Evolutionary conservation across 1,284 basidiomycete genomes (phyloP), one percentile per base, ranked within the genome.

Genomic region (Volvariella volvacea): DNA sequence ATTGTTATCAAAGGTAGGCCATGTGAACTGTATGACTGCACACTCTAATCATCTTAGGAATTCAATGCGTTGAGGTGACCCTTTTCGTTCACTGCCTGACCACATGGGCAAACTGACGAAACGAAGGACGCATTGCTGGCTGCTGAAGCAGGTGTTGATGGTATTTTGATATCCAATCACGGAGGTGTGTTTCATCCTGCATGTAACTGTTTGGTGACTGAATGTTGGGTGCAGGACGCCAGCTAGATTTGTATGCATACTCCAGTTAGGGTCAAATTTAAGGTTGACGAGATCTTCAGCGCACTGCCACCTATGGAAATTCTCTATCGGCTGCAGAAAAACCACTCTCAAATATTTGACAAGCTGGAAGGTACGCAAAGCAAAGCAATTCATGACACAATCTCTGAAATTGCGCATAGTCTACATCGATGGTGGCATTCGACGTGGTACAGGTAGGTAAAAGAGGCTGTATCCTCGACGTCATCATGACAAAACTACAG

Each of bases 91-190:
- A 17, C 20, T 38, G 7, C 9, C 12, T 21, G 21, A 9, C 10
- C 3, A 34, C n/a, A 25, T 9, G 39, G 22, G 8, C n/a, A 39
- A 14, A 19, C 42, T 17, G n/a, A 19, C 40, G 28, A 30, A 17
- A 45, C 51, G 21, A 47, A 83, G 79, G 85, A 88, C 60, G 92
- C 91, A 1, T 80, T 96, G 4, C 73, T 91, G 44, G 94, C 94
- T 16, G 84, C 78, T n/a, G 87, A 96, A 57, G 79, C 80, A 10
- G 91, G 92, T 3, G 79, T 87, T 15, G 84, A 90, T 49, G 93
- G 90, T 4, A 87, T 97, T 44, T 73, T 96, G 21, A 64, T 92
- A n/a, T 90, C 88, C 3, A 96, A 96, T 55, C 92, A 95, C 55
- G 92, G 91, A 48, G 92, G 92, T 80, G 59, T 53, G 78, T 56